Base-by-base conservation (phyloP, 2,329 filamentous ascomycete genomes). In the Pseudogymnoascus sp. region DNA sequence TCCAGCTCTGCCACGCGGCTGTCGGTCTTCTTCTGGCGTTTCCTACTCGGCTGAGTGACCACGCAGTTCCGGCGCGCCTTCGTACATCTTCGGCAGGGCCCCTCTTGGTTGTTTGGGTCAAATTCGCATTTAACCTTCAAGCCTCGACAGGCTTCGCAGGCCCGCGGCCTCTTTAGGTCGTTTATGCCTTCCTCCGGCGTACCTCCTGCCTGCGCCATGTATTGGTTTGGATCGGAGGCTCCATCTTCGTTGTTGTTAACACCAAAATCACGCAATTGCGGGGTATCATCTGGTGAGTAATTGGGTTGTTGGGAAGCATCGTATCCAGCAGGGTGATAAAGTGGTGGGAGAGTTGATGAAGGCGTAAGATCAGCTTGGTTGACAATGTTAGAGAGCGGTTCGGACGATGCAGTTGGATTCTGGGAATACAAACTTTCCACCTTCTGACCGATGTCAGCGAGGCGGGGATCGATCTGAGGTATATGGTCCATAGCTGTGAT, bases 1-100 rank as follows among this genome's bases (percentile, higher is more conserved):
- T 78, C 77, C 59, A 78, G 67, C 65, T 78, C 76, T 38, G 76
- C 74, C 3, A 78, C 76, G 26, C 77, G 66, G 38, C 75, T 77
- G 60, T 78, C 77, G 6, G 77, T 77, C 64, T 77, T 73, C 67
- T 78, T 78, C 59, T 77, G 73, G 63, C 76, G 73, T 66, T 77
- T 78, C 19, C 76, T 72, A 70, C 73, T 76, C 16, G 76, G 69
- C 4, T 71, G 70, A 39, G 74, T 76, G 61, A 76, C 73, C 21
- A 77, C 66, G 59, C 77, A 78, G 59, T 70, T 68, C 10, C 75
- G 69, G 38, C 73, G 73, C 5, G 74, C 71, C 64, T 76, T 74
- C 12, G 70, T 69, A 63, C 77, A 78, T 70, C 77, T 68, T 59
- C 74, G 73, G 65, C 77, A 78, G 29, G 69, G 70, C 16, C 68